These are phyloP conservation scores for Vitis labrusca DNA, from an alignment of 164 flowering plant species.

Conservation along the genomic window DNA sequence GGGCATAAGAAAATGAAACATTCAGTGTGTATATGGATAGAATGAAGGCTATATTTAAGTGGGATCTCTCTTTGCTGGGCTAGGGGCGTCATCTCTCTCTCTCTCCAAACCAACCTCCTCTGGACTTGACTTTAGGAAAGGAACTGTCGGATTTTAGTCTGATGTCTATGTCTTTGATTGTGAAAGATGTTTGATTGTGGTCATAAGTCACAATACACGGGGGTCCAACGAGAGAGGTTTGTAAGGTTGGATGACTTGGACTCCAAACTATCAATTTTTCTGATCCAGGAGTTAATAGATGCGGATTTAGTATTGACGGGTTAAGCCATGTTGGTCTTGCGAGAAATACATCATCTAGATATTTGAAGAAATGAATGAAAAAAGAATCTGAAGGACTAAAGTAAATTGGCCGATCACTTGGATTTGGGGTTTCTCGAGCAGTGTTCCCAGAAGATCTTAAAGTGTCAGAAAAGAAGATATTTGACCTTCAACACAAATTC, in stretches of 20 bases:
- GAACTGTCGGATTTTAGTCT: background rate
- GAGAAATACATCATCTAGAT: slow-evolving; percentile 45
- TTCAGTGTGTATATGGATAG: too few species aligned
- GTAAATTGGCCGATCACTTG: slow-evolving; percentile 80
- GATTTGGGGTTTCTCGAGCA: slow-evolving; percentile 80
- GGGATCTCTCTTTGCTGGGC: too few species aligned
- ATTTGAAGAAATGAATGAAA: slow-evolving; percentile 68
- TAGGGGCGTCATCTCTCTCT: too few species aligned
- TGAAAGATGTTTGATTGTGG: slow-evolving; percentile 53
- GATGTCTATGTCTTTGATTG: slow-evolving; percentile 17
- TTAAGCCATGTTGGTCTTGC: slow-evolving; percentile 37
- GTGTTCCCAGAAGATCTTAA: slow-evolving; percentile 91
- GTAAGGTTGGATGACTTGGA: slow-evolving; percentile 84
- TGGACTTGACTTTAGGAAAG: too few species aligned
- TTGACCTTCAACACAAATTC: slow-evolving; percentile 91
- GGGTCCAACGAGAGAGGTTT: slow-evolving; percentile 63
- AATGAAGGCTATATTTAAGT: too few species aligned
- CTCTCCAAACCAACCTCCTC: too few species aligned
- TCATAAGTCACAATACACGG: slow-evolving; percentile 45
- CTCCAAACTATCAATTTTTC: slow-evolving; percentile 60
- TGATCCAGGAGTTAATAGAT: slow-evolving; percentile 49
- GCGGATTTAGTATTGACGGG: slow-evolving; percentile 67
- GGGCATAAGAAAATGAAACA: too few species aligned
- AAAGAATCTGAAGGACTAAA: slow-evolving; percentile 91
- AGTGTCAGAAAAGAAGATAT: slow-evolving; percentile 79